Evolutionary conservation across 2,329 filamentous ascomycete genomes (phyloP), one percentile per base, ranked within the genome.

Genomic region (Monilinia laxa): DNA sequence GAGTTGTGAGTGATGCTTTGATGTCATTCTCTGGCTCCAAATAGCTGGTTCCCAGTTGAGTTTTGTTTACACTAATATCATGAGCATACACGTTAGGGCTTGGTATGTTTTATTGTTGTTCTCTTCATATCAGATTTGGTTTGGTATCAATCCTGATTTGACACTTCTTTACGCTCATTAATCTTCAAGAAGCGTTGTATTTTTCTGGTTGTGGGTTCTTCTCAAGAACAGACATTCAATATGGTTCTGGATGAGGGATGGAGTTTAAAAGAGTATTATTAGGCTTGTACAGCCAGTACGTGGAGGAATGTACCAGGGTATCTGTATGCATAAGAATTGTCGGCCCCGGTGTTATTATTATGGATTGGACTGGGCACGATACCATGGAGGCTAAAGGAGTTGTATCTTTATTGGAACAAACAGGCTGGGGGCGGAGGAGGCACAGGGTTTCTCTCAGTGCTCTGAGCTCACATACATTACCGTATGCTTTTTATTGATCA

Each of bases 251-350:
- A 62, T 62, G 9, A 42, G 14, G 28, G 25, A 25, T 20, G 45
- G 58, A 51, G 58, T 62, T 51, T 7, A 62, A 62, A 60, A 62
- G 28, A 38, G n/a, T 51, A 62, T 51, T 18, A 1, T 20, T 25
- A 62, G n/a, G n/a, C 14, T 51, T 20, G n/a, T 62, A 31, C n/a
- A 9, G 28, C 38, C 16, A 38, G 45, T 12, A 62, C n/a, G 20
- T 51, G 47, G 14, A 6, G 28, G 28, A 23, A 18, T 25, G 20
- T 38, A 62, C 12, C 49, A 35, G 9, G n/a, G 20, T 23, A 9
- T 18, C 9, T 18, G 9, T 25, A 62, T 20, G n/a, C n/a, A 38
- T 62, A 11, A 52, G 25, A 3, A 6, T 35, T 38, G 2, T 11
- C 4, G 14, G n/a, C 45, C 12, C 18, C 47, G 20, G 28, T 23